Evolutionary conservation across 1,139 yeast species (phyloP).

Genomic region (Yamadazyma spencermartinsiae): DNA sequence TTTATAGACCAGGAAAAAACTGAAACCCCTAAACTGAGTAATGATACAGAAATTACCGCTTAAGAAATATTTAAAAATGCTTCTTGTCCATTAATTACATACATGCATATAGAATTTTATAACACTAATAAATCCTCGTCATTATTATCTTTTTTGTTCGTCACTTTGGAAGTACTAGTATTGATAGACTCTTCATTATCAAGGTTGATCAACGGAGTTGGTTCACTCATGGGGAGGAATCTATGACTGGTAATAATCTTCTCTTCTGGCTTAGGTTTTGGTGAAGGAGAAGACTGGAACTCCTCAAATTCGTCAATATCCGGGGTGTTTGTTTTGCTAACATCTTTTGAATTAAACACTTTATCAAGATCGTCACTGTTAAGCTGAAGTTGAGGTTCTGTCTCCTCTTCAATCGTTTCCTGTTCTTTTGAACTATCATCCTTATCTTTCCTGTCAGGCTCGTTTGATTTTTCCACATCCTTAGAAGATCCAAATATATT

Average conservation of each 20-base stretch:
- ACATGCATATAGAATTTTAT: constrained; percentile 4
- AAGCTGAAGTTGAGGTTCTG: constrained; percentile 4
- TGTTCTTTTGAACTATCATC: constrained; percentile 1
- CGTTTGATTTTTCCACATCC: neutral
- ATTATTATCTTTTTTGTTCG: neutral
- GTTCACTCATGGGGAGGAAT: constrained; percentile 17
- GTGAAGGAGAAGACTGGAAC: constrained; percentile 19
- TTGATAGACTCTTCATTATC: constrained; percentile 5
- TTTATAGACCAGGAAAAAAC: constrained; percentile 66
- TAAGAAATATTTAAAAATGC: neutral
- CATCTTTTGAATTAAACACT: constrained; percentile 9
- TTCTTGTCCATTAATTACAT: neutral
- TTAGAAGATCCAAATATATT: constrained; percentile 6
- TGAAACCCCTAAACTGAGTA: neutral
- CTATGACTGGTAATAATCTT: constrained; percentile 11
- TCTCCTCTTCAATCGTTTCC: neutral
- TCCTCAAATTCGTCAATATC: constrained; percentile 21
- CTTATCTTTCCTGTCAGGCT: constrained; percentile 3
- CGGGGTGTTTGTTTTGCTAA: neutral
- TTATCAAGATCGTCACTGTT: constrained; percentile 13
- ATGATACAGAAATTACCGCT: neutral
- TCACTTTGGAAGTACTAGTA: neutral
- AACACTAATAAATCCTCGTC: constrained; percentile 10
- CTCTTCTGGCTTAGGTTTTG: constrained; percentile 5
- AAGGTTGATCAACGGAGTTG: constrained; percentile 16